A percentile compares a stretch with the other conserved stretches of the same genome.
These are phyloP conservation scores for Colletotrichum orbiculare DNA, from an alignment of 2,329 filamentous ascomycete genomes.

Conservation along the genomic window DNA sequence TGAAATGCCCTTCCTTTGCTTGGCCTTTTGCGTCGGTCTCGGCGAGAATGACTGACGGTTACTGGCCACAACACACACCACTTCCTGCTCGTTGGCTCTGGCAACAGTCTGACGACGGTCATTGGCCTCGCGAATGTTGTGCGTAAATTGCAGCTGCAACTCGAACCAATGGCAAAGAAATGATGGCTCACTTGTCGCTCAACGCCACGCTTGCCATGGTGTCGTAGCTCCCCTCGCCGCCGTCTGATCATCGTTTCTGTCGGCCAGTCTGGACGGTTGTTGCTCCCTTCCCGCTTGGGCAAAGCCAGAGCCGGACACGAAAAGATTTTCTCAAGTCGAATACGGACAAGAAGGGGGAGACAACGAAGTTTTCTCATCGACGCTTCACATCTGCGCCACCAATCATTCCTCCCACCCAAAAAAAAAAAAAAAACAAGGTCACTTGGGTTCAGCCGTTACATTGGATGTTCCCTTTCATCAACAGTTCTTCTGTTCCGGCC, in stretches of 20 bases:
- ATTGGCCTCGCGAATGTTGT: constrained; percentile 1
- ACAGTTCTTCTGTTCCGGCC: background rate
- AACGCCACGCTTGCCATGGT: constrained; percentile 9
- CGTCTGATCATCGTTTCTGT: too few species aligned
- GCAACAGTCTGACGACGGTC: constrained; percentile 16
- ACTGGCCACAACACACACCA: constrained; percentile 14
- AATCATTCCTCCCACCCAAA: background rate
- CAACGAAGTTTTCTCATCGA: background rate
- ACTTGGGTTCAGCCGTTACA: background rate
- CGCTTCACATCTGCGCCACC: too few species aligned
- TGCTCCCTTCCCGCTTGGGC: constrained; percentile 19
- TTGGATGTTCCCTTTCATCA: constrained; percentile 10
- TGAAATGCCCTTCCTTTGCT: too few species aligned
- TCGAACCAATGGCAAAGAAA: constrained; percentile 9
- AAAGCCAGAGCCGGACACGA: background rate
- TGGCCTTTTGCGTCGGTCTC: too few species aligned
- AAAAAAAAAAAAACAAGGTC: too few species aligned
- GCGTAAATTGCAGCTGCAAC: background rate
- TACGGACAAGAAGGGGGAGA: background rate
- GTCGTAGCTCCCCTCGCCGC: background rate
- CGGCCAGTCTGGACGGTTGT: constrained; percentile 14
- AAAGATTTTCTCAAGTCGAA: constrained; percentile 6
- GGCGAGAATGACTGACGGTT: background rate
- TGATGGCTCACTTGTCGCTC: constrained; percentile 12
- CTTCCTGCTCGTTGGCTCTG: constrained; percentile 13